Base-by-base conservation (phyloP, 352 stramenopile genomes). In the Globisporangium nunn region DNA sequence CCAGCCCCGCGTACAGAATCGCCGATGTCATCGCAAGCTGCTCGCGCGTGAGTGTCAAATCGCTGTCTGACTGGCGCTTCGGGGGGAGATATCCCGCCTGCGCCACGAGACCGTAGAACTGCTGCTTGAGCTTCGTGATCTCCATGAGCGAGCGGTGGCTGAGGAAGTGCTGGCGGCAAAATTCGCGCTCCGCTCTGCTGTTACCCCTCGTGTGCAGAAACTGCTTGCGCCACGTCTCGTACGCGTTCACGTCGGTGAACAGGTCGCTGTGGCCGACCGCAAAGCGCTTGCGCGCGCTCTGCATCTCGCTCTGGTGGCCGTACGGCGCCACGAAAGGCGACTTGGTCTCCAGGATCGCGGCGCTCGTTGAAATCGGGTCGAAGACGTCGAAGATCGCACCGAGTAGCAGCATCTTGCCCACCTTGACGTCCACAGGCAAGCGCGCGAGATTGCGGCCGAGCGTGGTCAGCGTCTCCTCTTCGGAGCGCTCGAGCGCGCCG, bases 341-440 rank as follows among this genome's bases (percentile, higher is more conserved):
- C 50, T 87, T 87, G 18, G 80, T 88, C 52, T 93, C 82, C 12
- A 94, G 58, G 2, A 93, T 71, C 8, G 85, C 85, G 0, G 81
- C 85, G 45, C 81, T 85, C 0, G 84, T 87, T 12, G 79, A 77
- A 2, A 87, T 67, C 0, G 73, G 67, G 37, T 85, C 88, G 58
- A 81, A 82, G 43, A 93, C 98, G 17, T 78, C 68, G 56, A 99
- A 98, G 11, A 99, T 67, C 48, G 87, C 83, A 15, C 93, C 96
- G 48, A 96, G 91, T 18, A 99, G 72, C 10, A 99, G 71, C 73
- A 99, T 91, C 66, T 99, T 99, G 30, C 91, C 97, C 18, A 99
- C 72, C 64, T 96, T 87, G 17, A 96, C 91, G 70, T 99, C 90
- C 6, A 99, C 78, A n/a, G 96, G 96, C 10, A 99, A 72, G 50